Percentiles rank a stretch among this genome's conserved stretches.
phyloP scores from a whole-genome alignment of 441 rosid species.

The Aleurites moluccanus region DNA sequence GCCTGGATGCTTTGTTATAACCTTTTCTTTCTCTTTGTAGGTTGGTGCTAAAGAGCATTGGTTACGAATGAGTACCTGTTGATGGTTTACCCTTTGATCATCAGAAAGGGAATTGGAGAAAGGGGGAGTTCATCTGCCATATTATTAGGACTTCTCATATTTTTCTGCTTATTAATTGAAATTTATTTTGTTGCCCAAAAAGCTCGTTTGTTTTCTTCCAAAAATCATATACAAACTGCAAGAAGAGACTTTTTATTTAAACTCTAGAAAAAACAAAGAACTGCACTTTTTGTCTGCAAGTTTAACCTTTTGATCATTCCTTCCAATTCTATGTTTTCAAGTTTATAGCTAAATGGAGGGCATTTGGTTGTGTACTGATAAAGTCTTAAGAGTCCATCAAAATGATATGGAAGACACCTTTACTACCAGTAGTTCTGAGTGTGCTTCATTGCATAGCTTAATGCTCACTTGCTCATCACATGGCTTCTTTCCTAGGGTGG shows the following conservation, averaged over 20 bases:
- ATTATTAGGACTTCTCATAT: neutral
- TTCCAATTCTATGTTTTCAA: neutral
- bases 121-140: neutral
- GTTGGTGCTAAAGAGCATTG: conserved; percentile 86
- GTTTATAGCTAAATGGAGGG: neutral
- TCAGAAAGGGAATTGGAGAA: conserved; percentile 51
- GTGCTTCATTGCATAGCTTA: neutral
- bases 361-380: neutral
- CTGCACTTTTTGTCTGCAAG: neutral
- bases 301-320: neutral
- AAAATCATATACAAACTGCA: neutral
- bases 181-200: neutral
- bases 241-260: neutral
- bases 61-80: conserved; percentile 78
- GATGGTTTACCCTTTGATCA: conserved; percentile 77
- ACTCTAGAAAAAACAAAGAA: neutral
- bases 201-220: conserved; percentile 6
- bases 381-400: neutral
- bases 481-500: conserved; percentile 53
- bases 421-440: neutral
- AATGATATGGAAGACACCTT: neutral
- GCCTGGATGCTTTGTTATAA: conserved; percentile 1
- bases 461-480: conserved; percentile 2
- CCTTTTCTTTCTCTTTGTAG: conserved; percentile 39
- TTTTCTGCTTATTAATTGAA: neutral